phyloP scores from a whole-genome alignment of 148 eudicot genomes.

The Dianthus caryophyllus region DNA sequence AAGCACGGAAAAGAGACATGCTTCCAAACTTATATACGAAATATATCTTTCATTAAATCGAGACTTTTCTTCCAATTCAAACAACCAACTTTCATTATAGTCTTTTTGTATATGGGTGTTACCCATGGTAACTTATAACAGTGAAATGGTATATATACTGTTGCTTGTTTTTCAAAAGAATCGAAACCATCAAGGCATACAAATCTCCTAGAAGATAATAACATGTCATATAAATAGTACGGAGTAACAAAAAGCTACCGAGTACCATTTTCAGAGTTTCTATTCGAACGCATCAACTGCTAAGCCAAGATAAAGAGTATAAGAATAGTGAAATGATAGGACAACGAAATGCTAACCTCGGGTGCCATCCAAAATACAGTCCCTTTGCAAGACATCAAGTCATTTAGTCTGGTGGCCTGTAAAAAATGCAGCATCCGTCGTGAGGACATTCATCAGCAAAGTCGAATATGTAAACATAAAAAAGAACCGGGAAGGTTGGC shows the following conservation, averaged over 20 bases:
- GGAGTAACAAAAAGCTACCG: neutral
- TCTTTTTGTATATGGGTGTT: too few species aligned
- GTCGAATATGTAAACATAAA: neutral
- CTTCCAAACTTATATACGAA: neutral
- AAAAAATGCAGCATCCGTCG: conserved; percentile 19
- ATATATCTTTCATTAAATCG: too few species aligned
- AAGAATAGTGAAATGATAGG: neutral
- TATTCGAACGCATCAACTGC: neutral
- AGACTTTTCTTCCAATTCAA: too few species aligned
- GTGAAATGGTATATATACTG: too few species aligned
- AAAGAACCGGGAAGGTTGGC: neutral
- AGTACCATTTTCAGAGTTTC: too few species aligned
- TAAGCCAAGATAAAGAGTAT: neutral
- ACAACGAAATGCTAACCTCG: conserved; percentile 51
- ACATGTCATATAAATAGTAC: neutral
- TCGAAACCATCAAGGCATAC: neutral
- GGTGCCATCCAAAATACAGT: conserved; percentile 98
- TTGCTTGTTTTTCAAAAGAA: neutral
- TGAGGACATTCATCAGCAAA: neutral
- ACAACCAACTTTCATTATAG: neutral
- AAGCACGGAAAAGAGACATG: neutral
- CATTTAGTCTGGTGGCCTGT: conserved; percentile 73
- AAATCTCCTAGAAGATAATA: neutral
- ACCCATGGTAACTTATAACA: too few species aligned
- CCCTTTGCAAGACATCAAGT: conserved; percentile 83